Percentiles rank a stretch among this genome's conserved stretches.
These are phyloP conservation scores for Phylloporus gajari DNA, from an alignment of 1,284 basidiomycete genomes.

Conservation along the genomic window DNA sequence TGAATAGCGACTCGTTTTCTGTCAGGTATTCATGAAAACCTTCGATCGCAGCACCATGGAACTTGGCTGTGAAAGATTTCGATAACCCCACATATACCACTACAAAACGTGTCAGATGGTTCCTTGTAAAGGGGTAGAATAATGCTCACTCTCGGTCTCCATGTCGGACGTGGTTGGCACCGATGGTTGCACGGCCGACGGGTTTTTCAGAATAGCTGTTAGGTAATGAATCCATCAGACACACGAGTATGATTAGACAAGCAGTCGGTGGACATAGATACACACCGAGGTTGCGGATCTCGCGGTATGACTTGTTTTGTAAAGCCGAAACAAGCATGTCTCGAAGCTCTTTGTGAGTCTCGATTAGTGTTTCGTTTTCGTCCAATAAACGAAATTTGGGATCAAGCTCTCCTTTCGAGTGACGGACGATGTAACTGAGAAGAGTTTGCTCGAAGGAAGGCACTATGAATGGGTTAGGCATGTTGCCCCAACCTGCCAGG, in stretches of 20 bases:
- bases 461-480: not conserved
- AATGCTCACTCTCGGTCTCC: not conserved
- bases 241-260: not conserved
- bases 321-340: too few species aligned
- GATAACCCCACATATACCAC: not conserved
- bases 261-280: not conserved
- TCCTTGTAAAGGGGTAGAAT: not conserved
- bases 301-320: not conserved
- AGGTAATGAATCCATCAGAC: not conserved
- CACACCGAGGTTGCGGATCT: not conserved
- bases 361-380: too few species aligned
- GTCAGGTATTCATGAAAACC: constrained; percentile 30
- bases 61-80: not conserved
- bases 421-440: not conserved
- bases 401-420: not conserved
- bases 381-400: not conserved
- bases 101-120: not conserved
- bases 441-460: not conserved
- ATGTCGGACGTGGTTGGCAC: not conserved
- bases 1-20: constrained; percentile 21
- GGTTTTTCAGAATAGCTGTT: not conserved
- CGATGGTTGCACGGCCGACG: not conserved
- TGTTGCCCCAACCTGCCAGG: not conserved
- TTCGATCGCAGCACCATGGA: constrained; percentile 16
- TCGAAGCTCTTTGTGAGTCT: too few species aligned